Evolutionary conservation across 106 monocot genomes (phyloP), one percentile per base, ranked within the genome.

Genomic region (Phalaenopsis aphrodite): DNA sequence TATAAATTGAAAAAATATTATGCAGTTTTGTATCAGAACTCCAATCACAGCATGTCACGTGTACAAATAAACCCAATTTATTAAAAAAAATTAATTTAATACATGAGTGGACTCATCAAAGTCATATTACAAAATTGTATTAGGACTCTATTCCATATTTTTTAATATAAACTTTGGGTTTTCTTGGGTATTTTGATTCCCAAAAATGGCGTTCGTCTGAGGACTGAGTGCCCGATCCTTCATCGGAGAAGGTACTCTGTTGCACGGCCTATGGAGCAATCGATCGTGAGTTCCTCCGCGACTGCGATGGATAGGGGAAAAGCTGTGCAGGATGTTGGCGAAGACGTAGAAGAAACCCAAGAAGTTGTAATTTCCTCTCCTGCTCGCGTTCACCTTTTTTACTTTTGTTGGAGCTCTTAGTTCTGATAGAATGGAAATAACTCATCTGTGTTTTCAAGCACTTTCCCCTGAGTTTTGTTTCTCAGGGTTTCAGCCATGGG

Each of bases 261-360:
- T 5, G 61, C 4, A 21, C 61, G 21, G 61, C 21, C 61, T 52
- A 1, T 17, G 12, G 12, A 37, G 69, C 69, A 39, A 69, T 69
- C 38, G 38, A 3, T 12, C 8, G 39, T 39, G 69, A 38, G 11
- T 12, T 69, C 69, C 3, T 69, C 12, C 10, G 38, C 69, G 37
- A 69, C 3, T 39, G n/a, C 69, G 19, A 42, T 74, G 42, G 74
- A 74, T 14, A 30, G 42, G 19, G 71, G 85, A n/a, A 76, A 38
- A 77, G 84, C 72, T 43, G 79, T 72, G 55, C 81, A 61, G 5
- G 82, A 75, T 17, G 76, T 68, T 18, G 82, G 80, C 7, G 88
- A 88, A 15, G 88, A 83, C 0, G 82, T 72, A 8, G 82, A 79
- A 42, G 88, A 88, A 75, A 83, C 80, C 48, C 72, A 24, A 56